These are phyloP conservation scores for Gynostemma pentaphyllum DNA, from an alignment of 306 rosid species.

Conservation along the genomic window DNA sequence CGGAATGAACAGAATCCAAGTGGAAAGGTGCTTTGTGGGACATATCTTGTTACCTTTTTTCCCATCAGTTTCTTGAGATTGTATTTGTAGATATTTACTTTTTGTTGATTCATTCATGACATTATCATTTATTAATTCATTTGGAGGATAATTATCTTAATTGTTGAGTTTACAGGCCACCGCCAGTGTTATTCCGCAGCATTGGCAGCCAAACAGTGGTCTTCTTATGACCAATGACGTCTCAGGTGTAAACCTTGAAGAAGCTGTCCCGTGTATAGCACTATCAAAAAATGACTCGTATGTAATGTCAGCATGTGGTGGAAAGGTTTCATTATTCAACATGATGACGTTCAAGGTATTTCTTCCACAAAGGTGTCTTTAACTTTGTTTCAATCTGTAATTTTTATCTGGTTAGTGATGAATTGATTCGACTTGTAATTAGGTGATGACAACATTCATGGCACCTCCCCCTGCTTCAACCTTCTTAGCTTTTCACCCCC, in stretches of 20 bases:
- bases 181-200: conserved; percentile 65
- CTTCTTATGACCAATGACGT: conserved; percentile 74
- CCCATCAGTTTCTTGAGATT: neutral
- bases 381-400: conserved; percentile 5
- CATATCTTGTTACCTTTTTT: neutral
- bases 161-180: conserved; percentile 51
- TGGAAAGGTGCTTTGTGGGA: conserved; percentile 47
- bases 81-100: neutral
- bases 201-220: conserved; percentile 86
- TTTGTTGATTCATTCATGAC: neutral
- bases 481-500: conserved; percentile 72
- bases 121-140: conserved; percentile 2
- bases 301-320: conserved; percentile 82
- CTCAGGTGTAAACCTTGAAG: conserved; percentile 77
- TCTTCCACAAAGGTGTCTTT: neutral
- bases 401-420: conserved; percentile 8
- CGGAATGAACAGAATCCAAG: conserved; percentile 58
- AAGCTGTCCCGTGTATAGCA: conserved; percentile 77
- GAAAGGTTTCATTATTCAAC: conserved; percentile 72
- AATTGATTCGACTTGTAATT: conserved; percentile 14
- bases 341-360: conserved; percentile 76
- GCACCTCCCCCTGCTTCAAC: conserved; percentile 74
- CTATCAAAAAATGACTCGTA: conserved; percentile 83
- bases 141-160: conserved; percentile 27
- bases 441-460: conserved; percentile 88